phyloP scores from a whole-genome alignment of 768 basidiomycete species.

The Suillus spraguei region DNA sequence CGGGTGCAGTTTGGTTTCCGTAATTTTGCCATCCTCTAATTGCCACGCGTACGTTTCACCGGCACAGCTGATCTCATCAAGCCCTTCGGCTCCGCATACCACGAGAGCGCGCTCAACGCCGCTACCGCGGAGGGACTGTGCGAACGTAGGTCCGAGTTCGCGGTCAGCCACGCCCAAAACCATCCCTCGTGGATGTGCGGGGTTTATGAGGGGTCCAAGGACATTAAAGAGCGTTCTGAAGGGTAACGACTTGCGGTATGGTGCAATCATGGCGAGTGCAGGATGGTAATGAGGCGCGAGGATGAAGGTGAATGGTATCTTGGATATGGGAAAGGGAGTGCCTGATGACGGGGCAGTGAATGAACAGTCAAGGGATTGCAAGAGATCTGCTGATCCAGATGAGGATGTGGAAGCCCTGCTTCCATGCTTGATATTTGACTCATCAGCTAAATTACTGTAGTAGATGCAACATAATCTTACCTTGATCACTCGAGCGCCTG shows the following conservation, averaged over 20 bases:
- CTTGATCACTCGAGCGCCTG: conserved; percentile 93
- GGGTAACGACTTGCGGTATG: conserved; percentile 82
- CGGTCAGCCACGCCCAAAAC: conserved; percentile 87
- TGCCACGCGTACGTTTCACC: conserved; percentile 89
- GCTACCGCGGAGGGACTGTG: conserved; percentile 66
- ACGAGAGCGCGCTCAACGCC: conserved; percentile 86
- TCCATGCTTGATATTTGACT: conserved; percentile 68
- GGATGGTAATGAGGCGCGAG: conserved; percentile 96
- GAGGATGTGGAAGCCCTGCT: conserved; percentile 89
- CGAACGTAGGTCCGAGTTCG: conserved; percentile 82
- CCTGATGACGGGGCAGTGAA: conserved; percentile 63
- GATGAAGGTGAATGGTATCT: conserved; percentile 87
- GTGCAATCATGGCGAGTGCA: conserved; percentile 75
- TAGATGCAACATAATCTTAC: conserved; percentile 41
- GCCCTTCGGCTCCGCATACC: conserved; percentile 87
- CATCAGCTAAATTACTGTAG: background rate
- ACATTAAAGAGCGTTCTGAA: conserved; percentile 98
- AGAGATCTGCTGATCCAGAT: conserved; percentile 92
- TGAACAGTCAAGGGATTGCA: conserved; percentile 79
- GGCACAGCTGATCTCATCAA: conserved; percentile 96
- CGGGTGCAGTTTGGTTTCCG: conserved; percentile 63
- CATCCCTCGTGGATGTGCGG: conserved; percentile 84
- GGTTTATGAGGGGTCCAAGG: conserved; percentile 93
- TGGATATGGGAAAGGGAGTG: conserved; percentile 49
- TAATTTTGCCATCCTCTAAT: conserved; percentile 68